These are phyloP conservation scores for Globisporangium middletonii DNA, from an alignment of 352 stramenopile species.

Conservation along the genomic window DNA sequence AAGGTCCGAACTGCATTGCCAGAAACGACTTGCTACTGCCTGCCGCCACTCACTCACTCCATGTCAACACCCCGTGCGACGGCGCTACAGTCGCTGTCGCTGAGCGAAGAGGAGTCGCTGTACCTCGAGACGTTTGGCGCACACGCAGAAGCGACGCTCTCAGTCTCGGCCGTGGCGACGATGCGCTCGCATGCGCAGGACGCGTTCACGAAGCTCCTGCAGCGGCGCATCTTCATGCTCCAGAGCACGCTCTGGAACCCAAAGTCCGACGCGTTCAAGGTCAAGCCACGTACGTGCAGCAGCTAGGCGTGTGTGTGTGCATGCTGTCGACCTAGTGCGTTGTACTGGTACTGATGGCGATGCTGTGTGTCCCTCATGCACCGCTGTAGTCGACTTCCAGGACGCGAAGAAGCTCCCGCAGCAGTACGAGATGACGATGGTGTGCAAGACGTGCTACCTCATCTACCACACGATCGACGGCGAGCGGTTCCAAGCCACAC, in stretches of 20 bases:
- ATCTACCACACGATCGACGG: slow-evolving; percentile 48
- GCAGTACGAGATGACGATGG: slow-evolving; percentile 42
- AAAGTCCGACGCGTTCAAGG: slow-evolving; percentile 47
- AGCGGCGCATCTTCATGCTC: slow-evolving; percentile 64
- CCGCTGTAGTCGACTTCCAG: slow-evolving; percentile 35
- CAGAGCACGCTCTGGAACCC: slow-evolving; percentile 67
- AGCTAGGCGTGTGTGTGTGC: too few species aligned
- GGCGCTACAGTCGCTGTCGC: slow-evolving; percentile 34
- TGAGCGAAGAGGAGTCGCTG: slow-evolving; percentile 49
- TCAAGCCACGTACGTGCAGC: slow-evolving; percentile 31
- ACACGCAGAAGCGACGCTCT: slow-evolving; percentile 36
- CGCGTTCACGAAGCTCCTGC: slow-evolving; percentile 38
- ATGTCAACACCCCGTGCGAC: background rate
- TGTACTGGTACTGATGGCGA: slow-evolving; percentile 1
- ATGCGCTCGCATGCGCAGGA: slow-evolving; percentile 10
- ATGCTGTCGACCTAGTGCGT: background rate
- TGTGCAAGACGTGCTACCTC: slow-evolving; percentile 38
- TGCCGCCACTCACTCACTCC: too few species aligned
- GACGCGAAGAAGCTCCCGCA: slow-evolving; percentile 35
- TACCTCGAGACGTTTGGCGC: slow-evolving; percentile 56
- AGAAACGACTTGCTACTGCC: background rate
- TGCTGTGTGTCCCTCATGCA: background rate
- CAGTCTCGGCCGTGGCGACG: slow-evolving; percentile 1
- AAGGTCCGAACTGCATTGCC: slow-evolving; percentile 22
- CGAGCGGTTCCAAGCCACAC: slow-evolving; percentile 32